phyloP scores from a whole-genome alignment of 176 grass and related monocot species.

The Musa itinerans region DNA sequence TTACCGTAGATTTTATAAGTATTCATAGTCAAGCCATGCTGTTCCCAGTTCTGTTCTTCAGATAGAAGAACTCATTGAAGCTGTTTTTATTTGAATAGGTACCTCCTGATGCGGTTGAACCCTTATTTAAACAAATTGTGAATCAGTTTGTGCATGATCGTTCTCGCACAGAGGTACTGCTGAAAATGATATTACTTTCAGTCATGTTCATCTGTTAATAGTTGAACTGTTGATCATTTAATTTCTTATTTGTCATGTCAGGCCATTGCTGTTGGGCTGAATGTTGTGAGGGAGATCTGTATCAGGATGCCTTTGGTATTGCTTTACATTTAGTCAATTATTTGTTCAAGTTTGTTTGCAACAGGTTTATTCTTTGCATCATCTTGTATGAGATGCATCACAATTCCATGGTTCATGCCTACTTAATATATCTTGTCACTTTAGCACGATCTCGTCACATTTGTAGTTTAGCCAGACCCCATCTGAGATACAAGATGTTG shows the following conservation, averaged over 20 bases:
- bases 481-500: no score
- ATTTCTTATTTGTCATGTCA: slow-evolving; percentile 33
- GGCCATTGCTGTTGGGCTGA: slow-evolving; percentile 91
- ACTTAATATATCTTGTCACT: no score
- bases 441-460: background rate
- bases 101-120: slow-evolving; percentile 91
- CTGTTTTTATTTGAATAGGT: slow-evolving; percentile 37
- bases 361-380: background rate
- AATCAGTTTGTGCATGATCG: slow-evolving; percentile 98
- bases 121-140: slow-evolving; percentile 92
- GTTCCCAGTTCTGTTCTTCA: background rate
- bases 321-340: background rate
- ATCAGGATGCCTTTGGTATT: slow-evolving; percentile 84
- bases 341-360: background rate
- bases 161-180: slow-evolving; percentile 74
- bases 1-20: background rate
- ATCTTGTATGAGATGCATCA: background rate
- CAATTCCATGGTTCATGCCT: background rate
- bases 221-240: background rate
- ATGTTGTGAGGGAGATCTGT: slow-evolving; percentile 93
- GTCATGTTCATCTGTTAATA: background rate
- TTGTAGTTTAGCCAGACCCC: background rate
- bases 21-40: background rate
- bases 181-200: background rate
- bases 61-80: slow-evolving; percentile 1